Conservation (phyloP, 2,329 filamentous ascomycete species). For the Aphanocladium album region DNA sequence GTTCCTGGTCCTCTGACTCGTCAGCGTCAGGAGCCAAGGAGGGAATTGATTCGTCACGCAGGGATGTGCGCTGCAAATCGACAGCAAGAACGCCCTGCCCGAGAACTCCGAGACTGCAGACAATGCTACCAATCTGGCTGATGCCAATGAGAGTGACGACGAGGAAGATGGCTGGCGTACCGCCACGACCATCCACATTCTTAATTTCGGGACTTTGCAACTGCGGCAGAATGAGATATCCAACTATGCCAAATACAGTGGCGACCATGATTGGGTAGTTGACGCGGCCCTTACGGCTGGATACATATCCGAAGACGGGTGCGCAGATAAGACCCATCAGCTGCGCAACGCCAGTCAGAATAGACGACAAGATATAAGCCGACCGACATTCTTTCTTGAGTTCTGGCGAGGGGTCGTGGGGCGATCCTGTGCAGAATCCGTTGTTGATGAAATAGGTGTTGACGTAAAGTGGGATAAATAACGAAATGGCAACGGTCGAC, state of each 20-base stretch:
- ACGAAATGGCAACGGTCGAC: conserved; percentile 88
- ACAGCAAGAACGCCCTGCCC: conserved; percentile 69
- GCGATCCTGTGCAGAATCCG: conserved; percentile 68
- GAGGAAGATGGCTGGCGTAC: conserved; percentile 64
- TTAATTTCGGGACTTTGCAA: conserved; percentile 71
- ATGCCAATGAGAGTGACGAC: conserved; percentile 78
- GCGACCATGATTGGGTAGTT: conserved; percentile 72
- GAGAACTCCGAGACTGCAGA: conserved; percentile 87
- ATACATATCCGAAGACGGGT: conserved; percentile 80
- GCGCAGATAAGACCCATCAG: conserved; percentile 79
- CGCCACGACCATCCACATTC: conserved; percentile 58
- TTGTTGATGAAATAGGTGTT: conserved; percentile 84
- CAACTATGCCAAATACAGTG: conserved; percentile 67
- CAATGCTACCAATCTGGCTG: conserved; percentile 93
- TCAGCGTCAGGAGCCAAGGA: conserved; percentile 31
- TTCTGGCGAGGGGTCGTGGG: conserved; percentile 60
- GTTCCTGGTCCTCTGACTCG: conserved; percentile 34
- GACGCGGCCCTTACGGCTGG: conserved; percentile 59
- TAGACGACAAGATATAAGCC: conserved; percentile 83
- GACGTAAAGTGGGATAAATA: conserved; percentile 90
- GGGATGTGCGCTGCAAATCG: conserved; percentile 31
- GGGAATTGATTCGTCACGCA: conserved; percentile 16
- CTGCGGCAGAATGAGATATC: conserved; percentile 73
- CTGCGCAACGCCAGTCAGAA: conserved; percentile 85
- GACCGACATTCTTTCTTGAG: conserved; percentile 80